Evolutionary conservation across 1,139 yeast species (phyloP).

Genomic region (Lodderomyces pseudojiufengensis): DNA sequence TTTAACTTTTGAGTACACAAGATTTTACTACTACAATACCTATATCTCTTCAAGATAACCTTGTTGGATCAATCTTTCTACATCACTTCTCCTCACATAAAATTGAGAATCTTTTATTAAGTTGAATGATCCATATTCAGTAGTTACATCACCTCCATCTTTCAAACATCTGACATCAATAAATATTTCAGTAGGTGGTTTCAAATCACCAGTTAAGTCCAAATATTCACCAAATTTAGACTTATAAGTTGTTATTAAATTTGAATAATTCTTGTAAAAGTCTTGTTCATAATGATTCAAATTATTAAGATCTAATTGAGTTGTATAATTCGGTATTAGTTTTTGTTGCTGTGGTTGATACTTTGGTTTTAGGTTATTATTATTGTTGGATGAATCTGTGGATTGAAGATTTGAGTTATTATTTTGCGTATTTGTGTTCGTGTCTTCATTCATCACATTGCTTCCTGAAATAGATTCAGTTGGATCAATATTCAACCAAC

Average conservation of each 20-base stretch:
- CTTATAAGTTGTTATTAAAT: conserved; percentile 69
- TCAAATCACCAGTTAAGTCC: conserved; percentile 84
- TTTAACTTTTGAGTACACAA: neutral
- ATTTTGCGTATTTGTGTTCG: neutral
- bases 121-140: conserved; percentile 95
- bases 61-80: conserved; percentile 88
- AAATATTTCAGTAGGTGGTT: conserved; percentile 87
- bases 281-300: conserved; percentile 78
- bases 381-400: neutral
- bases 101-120: conserved; percentile 94
- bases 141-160: conserved; percentile 96
- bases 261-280: conserved; percentile 67
- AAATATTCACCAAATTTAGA: conserved; percentile 70
- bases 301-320: conserved; percentile 41
- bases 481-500: conserved; percentile 61
- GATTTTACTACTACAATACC: neutral
- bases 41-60: conserved; percentile 81
- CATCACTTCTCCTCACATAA: conserved; percentile 90
- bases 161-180: conserved; percentile 89
- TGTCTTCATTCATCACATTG: too few relatives aligned
- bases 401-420: too few relatives aligned
- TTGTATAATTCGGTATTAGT: conserved; percentile 22
- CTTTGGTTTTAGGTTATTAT: neutral
- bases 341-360: conserved; percentile 2
- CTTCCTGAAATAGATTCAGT: conserved; percentile 12